These are phyloP conservation scores for Leptodermis oblonga DNA, from an alignment of 257 asterid genomes.

Conservation along the genomic window DNA sequence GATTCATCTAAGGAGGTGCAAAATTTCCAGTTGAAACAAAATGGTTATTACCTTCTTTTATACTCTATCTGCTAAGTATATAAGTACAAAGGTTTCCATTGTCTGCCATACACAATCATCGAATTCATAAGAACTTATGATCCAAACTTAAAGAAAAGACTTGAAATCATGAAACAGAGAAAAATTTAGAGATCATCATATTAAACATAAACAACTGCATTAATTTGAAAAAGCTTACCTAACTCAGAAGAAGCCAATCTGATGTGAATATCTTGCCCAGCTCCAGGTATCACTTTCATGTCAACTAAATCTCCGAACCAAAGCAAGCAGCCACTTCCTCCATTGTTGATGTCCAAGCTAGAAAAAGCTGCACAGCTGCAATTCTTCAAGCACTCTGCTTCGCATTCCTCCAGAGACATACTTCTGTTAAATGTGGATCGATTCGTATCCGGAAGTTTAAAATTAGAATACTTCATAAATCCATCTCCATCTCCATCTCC, in stretches of 20 bases:
- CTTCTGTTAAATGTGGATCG: neutral
- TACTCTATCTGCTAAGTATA: too few relatives aligned
- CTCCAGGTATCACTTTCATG: conserved; percentile 19
- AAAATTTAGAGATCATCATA: neutral
- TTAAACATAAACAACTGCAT: neutral
- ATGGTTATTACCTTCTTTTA: neutral
- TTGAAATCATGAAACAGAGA: neutral
- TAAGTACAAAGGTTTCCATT: too few relatives aligned
- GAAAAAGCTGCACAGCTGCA: conserved; percentile 25
- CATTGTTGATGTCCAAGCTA: conserved; percentile 2
- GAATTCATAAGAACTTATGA: too few relatives aligned
- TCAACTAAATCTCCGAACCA: conserved; percentile 30
- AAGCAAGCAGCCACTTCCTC: conserved; percentile 30
- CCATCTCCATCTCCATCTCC: conserved; percentile 27
- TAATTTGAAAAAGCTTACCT: conserved; percentile 16
- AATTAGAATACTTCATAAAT: conserved; percentile 14
- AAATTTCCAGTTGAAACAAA: neutral
- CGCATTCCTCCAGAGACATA: conserved; percentile 15
- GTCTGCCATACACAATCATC: too few relatives aligned
- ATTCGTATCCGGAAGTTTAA: conserved; percentile 24
- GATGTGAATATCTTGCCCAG: conserved; percentile 28
- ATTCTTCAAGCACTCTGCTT: conserved; percentile 14
- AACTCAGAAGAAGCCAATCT: conserved; percentile 29
- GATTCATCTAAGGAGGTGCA: neutral
- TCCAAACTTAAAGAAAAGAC: too few relatives aligned